Percentiles rank a stretch among this genome's conserved stretches.
These are phyloP conservation scores for Tolypocladium cylindrosporum DNA, from an alignment of 2,329 filamentous ascomycete species.

Conservation along the genomic window DNA sequence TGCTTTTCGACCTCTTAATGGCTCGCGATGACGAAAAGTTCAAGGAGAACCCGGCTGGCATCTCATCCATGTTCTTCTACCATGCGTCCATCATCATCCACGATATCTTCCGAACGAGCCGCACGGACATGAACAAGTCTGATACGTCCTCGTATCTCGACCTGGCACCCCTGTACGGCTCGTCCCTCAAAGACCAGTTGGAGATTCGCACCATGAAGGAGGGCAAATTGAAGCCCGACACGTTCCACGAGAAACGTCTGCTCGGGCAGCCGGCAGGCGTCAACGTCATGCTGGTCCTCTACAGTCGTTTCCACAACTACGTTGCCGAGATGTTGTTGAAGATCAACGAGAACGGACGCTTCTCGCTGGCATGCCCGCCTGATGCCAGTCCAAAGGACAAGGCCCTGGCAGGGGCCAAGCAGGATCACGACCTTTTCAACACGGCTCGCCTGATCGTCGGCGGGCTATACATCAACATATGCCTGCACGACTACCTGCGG, in stretches of 20 bases:
- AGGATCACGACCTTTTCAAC: constrained; percentile 45
- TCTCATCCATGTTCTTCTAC: constrained; percentile 68
- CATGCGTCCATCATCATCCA: constrained; percentile 52
- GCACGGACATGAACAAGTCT: constrained; percentile 51
- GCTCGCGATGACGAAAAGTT: constrained; percentile 41
- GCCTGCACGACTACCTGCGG: constrained; percentile 47
- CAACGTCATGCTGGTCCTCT: constrained; percentile 58
- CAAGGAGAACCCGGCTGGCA: constrained; percentile 57
- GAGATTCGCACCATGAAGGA: constrained; percentile 52
- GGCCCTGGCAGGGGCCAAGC: constrained; percentile 26
- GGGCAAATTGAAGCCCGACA: constrained; percentile 62
- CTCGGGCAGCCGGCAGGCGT: constrained; percentile 60
- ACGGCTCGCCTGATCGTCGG: constrained; percentile 42
- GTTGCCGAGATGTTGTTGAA: constrained; percentile 49
- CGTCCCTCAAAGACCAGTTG: constrained; percentile 51
- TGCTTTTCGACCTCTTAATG: constrained; percentile 60
- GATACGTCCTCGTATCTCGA: constrained; percentile 68
- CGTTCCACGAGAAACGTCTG: constrained; percentile 55
- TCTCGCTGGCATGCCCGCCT: constrained; percentile 29
- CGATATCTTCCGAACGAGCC: constrained; percentile 32
- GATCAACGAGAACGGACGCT: constrained; percentile 60
- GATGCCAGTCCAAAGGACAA: constrained; percentile 16
- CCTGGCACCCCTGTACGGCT: constrained; percentile 63
- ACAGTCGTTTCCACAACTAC: constrained; percentile 62
- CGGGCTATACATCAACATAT: constrained; percentile 48